Base-by-base conservation (phyloP, 441 rosid genomes). In the Daphne laureola region DNA sequence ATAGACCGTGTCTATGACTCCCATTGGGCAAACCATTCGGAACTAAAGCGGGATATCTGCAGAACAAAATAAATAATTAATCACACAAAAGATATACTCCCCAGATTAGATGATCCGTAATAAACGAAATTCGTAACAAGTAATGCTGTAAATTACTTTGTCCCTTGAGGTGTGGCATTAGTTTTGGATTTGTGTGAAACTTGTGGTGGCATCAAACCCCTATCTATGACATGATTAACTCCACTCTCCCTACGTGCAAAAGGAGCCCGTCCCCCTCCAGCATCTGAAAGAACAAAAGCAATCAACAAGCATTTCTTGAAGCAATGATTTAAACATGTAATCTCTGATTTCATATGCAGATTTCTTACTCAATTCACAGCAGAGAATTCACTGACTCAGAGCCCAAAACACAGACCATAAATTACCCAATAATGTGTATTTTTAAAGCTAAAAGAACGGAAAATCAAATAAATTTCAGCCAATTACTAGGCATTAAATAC, bases 171-270 rank as follows among this genome's bases (percentile, higher is more conserved):
- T 45, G 51, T 66, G 18, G 74, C 52, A 46, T 49, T 51, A 54
- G 61, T 68, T 63, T 71, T 81, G 41, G 57, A 72, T 76, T 70
- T 75, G 69, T 55, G 78, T 17, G 55, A 47, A 54, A 54, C 47
- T 44, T 62, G 65, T 5, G 40, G 46, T 23, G 75, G 54, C 31
- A 48, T 61, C 49, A 74, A 53, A 49, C 76, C 71, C 66, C 81
- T 70, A 43, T 69, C 74, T 46, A 50, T 31, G 14, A 49, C 62
- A 62, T 61, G 68, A 68, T 54, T 64, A 59, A 51, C 56, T 63
- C 81, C 85, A 70, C 66, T 86, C 43, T 72, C 98, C 77, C 87
- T 77, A 61, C 70, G 78, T 51, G 68, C 16, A 67, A 76, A 66
- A 17, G 68, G 57, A 71, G 53, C 64, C 77, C 83, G 74, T 58